Base-by-base conservation (phyloP, 2,329 filamentous ascomycete species). In the Alternaria conjuncta region DNA sequence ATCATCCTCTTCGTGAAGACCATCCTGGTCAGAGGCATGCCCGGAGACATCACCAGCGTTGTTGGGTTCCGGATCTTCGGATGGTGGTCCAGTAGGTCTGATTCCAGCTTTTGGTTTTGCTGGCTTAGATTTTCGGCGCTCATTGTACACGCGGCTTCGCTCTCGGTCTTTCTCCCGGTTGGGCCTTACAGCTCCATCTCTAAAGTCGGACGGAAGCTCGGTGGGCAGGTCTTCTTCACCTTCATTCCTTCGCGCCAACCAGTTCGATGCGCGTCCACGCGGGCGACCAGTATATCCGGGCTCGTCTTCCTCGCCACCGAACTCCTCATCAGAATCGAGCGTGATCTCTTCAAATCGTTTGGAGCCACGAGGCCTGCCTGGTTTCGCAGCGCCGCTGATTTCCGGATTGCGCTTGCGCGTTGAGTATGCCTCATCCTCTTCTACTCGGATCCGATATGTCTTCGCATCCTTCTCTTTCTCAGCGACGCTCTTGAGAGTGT, bases 271-370 rank as follows among this genome's bases (percentile, higher is more conserved):
- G 32, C 79, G 71, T 26, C 69, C 68, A 23, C 70, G 70, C 15
- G 66, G 46, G 6, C 68, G 72, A 26, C 68, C 67, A 23, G 65
- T 62, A 4, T 64, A 61, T 26, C 63, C 66, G 5, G 49, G 54
- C 11, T 65, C 65, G 10, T 71, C 69, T 13, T 67, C 59, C 9
- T 72, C 70, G n/a, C 73, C 71, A 3, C 68, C 73, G 10, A 74
- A 68, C 15, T 84, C 83, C 4, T 82, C 79, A 23, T 84, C 82
- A 2, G 81, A 82, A 26, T 81, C 83, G 32, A 85, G 75, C 12
- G 80, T 80, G 20, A 84, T 78, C 57, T 85, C 83, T 69, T 85
- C 83, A 56, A 81, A 84, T 20, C 80, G 66, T 18, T 49, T 62
- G 7, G 69, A 65, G 11, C 69, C 68, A 12, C 65, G 68, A 54